A percentile compares a stretch with the other conserved stretches of the same genome.
These are phyloP conservation scores for Penicillium lividum DNA, from an alignment of 495 filamentous ascomycete genomes.

Conservation along the genomic window DNA sequence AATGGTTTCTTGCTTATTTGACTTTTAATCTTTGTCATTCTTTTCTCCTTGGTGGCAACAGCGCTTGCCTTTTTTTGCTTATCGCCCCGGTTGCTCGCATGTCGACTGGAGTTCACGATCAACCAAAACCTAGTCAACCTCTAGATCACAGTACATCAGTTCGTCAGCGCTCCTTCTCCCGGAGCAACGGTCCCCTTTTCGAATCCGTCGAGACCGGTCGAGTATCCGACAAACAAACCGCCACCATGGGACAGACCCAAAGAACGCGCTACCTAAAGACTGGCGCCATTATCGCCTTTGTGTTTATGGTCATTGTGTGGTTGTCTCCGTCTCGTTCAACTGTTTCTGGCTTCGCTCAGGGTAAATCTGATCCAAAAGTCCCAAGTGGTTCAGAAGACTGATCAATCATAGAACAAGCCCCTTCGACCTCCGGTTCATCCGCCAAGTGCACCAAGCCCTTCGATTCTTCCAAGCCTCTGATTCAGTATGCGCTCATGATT, in stretches of 20 bases:
- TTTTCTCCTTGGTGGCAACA: constrained; percentile 25
- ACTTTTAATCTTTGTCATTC: constrained; percentile 24
- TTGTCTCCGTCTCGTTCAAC: constrained; percentile 58
- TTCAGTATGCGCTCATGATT: constrained; percentile 98
- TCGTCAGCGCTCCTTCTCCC: constrained; percentile 40
- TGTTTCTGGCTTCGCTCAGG: constrained; percentile 37
- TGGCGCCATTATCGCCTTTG: constrained; percentile 70
- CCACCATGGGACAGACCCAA: constrained; percentile 68
- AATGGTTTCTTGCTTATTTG: constrained; percentile 28
- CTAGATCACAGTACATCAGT: constrained; percentile 20
- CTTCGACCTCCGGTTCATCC: constrained; percentile 22
- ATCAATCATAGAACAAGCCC: constrained; percentile 29
- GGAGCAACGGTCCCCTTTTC: constrained; percentile 24
- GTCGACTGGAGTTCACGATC: constrained; percentile 49
- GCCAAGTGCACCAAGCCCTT: constrained; percentile 77
- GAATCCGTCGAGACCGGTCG: constrained; percentile 14
- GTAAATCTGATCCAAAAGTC: constrained; percentile 22
- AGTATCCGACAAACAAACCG: constrained; percentile 23
- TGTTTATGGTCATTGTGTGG: constrained; percentile 76
- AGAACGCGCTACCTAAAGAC: constrained; percentile 81
- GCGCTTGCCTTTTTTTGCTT: constrained; percentile 19
- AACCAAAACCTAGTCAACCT: constrained; percentile 25
- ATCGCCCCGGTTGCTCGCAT: constrained; percentile 42
- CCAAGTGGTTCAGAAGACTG: neutral
- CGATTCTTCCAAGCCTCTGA: constrained; percentile 83